Evolutionary conservation across 2,329 filamentous ascomycete species (phyloP).

Genomic region (Fonsecaea multimorphosa): DNA sequence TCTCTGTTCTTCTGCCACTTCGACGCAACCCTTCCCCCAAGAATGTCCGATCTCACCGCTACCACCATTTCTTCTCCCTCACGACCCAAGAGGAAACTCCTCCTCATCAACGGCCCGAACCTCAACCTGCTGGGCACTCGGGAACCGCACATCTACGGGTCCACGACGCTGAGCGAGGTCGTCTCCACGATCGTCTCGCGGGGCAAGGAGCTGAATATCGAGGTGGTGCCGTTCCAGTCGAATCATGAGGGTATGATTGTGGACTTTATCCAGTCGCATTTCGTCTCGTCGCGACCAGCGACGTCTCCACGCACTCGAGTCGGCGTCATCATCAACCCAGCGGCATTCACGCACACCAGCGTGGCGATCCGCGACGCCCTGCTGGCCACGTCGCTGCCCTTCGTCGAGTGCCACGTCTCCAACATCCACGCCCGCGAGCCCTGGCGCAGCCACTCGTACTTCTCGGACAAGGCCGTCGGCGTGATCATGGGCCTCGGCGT

Average conservation of each 20-base stretch:
- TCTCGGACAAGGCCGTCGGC: conserved; percentile 76
- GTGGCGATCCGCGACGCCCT: conserved; percentile 78
- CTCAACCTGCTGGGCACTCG: conserved; percentile 79
- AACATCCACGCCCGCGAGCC: conserved; percentile 75
- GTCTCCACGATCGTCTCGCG: conserved; percentile 57
- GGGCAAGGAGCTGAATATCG: conserved; percentile 56
- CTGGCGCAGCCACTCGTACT: conserved; percentile 72
- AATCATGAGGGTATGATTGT: conserved; percentile 79
- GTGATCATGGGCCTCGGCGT: conserved; percentile 73
- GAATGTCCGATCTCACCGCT: neutral
- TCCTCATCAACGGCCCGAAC: conserved; percentile 82
- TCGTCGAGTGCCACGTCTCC: conserved; percentile 77
- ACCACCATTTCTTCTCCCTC: neutral
- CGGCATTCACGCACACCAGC: conserved; percentile 76
- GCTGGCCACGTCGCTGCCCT: conserved; percentile 71
- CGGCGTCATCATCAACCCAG: conserved; percentile 71
- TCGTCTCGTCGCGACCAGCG: neutral
- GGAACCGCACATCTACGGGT: conserved; percentile 76
- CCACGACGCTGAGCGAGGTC: conserved; percentile 70
- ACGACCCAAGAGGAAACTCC: conserved; percentile 54
- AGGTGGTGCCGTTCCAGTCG: conserved; percentile 70
- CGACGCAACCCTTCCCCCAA: neutral
- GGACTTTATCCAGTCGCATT: conserved; percentile 71
- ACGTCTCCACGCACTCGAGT: conserved; percentile 7
- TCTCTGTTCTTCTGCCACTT: no score